These are phyloP conservation scores for Penicillium simplicissimum DNA, from an alignment of 495 filamentous ascomycete genomes.

Conservation along the genomic window DNA sequence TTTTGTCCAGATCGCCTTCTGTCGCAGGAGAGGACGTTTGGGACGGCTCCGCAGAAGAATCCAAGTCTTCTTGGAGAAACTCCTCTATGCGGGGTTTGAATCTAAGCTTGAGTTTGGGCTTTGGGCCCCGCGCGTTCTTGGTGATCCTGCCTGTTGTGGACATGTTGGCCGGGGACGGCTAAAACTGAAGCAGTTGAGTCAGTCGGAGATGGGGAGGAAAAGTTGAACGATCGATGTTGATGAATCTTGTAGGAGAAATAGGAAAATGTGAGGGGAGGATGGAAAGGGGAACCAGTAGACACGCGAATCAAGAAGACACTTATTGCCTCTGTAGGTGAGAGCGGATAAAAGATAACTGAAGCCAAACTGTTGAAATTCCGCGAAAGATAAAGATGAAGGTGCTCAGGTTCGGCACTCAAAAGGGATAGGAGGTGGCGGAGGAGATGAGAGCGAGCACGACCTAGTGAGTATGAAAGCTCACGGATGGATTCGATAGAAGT, in stretches of 20 bases:
- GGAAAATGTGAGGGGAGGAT: background rate
- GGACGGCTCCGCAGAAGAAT: background rate
- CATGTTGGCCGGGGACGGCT: background rate
- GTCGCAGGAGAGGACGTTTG: background rate
- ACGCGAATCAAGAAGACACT: background rate
- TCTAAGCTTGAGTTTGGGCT: background rate
- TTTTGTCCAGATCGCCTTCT: background rate
- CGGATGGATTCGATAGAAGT: too few relatives aligned
- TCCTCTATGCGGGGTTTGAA: background rate
- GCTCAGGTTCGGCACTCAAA: background rate
- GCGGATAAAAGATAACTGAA: background rate
- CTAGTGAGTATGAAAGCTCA: too few relatives aligned
- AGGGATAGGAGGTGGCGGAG: too few relatives aligned
- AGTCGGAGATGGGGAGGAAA: background rate
- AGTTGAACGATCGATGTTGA: background rate
- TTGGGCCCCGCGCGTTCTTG: background rate
- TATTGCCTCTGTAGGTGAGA: background rate
- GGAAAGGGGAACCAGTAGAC: background rate
- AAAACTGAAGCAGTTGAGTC: background rate
- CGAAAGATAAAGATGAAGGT: background rate
- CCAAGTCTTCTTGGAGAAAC: background rate
- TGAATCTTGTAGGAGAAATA: background rate
- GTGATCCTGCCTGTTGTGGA: background rate
- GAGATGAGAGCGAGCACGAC: too few relatives aligned
- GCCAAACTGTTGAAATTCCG: background rate